These are phyloP conservation scores for Trichophyton rubrum DNA, from an alignment of 2,329 filamentous ascomycete genomes.

Conservation along the genomic window DNA sequence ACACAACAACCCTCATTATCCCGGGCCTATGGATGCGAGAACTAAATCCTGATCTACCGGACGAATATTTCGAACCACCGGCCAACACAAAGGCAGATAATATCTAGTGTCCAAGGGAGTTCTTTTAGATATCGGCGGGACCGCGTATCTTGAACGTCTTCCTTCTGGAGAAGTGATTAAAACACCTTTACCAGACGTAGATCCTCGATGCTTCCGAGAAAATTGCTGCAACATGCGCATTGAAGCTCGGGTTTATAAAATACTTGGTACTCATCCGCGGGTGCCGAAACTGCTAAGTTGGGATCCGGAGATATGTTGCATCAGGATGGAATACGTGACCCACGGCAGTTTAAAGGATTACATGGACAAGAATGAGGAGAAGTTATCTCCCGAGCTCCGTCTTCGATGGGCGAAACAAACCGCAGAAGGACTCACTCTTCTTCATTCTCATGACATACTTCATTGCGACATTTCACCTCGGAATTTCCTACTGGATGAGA, in stretches of 20 bases:
- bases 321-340: not conserved
- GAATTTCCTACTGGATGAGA: not conserved
- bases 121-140: not conserved
- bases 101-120: not conserved
- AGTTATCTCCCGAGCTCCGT: not conserved
- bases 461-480: not conserved
- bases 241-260: not conserved
- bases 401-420: not conserved
- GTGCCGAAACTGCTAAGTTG: not conserved
- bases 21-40: not conserved
- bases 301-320: not conserved
- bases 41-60: not conserved
- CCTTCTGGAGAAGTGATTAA: not conserved
- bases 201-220: not conserved
- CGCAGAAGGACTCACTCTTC: not conserved
- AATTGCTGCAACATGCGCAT: not conserved
- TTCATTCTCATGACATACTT: not conserved
- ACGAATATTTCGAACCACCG: not conserved
- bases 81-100: not conserved
- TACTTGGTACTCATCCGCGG: not conserved
- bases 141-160: not conserved
- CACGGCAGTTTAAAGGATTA: not conserved
- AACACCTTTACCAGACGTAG: not conserved
- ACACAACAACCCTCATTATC: not conserved
- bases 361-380: not conserved